phyloP scores from a whole-genome alignment of 1,139 yeast species.

The Kluyveromyces marxianus region DNA sequence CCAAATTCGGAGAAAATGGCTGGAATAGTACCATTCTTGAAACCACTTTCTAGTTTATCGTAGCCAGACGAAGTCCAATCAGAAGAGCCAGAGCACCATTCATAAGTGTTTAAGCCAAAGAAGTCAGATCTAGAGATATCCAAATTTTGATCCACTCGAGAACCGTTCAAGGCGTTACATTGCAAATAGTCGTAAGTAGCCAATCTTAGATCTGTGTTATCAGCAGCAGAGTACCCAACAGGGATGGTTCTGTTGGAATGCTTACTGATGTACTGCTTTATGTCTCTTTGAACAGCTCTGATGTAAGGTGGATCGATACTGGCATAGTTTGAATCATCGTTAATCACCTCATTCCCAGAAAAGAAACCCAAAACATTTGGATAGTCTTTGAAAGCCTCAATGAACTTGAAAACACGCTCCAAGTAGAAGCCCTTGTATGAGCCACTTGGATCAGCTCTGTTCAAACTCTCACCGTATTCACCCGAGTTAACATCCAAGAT shows the following conservation, averaged over 20 bases:
- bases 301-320: slow-evolving; percentile 55
- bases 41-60: slow-evolving; percentile 46
- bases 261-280: slow-evolving; percentile 67
- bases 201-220: slow-evolving; percentile 60
- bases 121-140: slow-evolving; percentile 71
- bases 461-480: slow-evolving; percentile 50
- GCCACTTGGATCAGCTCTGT: slow-evolving; percentile 66
- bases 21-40: slow-evolving; percentile 58
- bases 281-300: slow-evolving; percentile 87
- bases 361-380: slow-evolving; percentile 86
- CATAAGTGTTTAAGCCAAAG: slow-evolving; percentile 86
- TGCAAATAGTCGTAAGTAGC: slow-evolving; percentile 78
- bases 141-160: slow-evolving; percentile 35
- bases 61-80: slow-evolving; percentile 68
- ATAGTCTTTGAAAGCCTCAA: slow-evolving; percentile 76
- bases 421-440: slow-evolving; percentile 62
- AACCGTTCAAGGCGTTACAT: slow-evolving; percentile 48
- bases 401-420: slow-evolving; percentile 68
- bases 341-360: slow-evolving; percentile 88
- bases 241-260: slow-evolving; percentile 71
- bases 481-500: slow-evolving; percentile 86
- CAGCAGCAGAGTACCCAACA: slow-evolving; percentile 92
- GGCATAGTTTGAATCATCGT: slow-evolving; percentile 66
- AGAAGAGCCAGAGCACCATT: slow-evolving; percentile 78
- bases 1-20: slow-evolving; percentile 83